Evolutionary conservation across 495 filamentous ascomycete species (phyloP).

Genomic region (Entonaema liquescens): DNA sequence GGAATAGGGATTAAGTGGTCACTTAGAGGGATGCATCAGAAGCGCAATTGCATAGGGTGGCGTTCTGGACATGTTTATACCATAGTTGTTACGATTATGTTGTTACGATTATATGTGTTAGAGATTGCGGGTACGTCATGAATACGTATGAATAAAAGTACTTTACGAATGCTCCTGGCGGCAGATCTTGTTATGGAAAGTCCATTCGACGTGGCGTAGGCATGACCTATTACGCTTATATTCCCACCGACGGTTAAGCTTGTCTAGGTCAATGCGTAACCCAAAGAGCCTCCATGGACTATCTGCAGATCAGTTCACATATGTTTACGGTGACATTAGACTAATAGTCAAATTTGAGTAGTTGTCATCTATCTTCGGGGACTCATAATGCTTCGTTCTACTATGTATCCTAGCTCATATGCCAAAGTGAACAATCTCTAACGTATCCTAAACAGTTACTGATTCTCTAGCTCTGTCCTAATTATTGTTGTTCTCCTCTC

Average conservation of each 20-base stretch:
- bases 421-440: no score
- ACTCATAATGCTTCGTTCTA: no score
- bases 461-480: not conserved
- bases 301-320: no score
- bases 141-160: not conserved
- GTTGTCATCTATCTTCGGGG: no score
- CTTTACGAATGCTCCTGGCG: not conserved
- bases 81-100: not conserved
- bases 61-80: constrained; percentile 2
- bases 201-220: not conserved
- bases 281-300: no score
- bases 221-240: not conserved
- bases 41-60: constrained; percentile 1
- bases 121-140: not conserved
- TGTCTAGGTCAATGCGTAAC: no score
- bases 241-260: not conserved
- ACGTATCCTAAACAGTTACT: no score
- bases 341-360: no score
- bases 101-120: constrained; percentile 1
- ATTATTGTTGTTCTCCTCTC: not conserved
- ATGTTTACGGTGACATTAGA: no score
- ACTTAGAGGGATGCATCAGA: constrained; percentile 5
- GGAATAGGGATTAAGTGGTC: constrained; percentile 55
- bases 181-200: not conserved
- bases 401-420: no score